Evolutionary conservation across 768 basidiomycete species (phyloP), one percentile per base, ranked within the genome.

Genomic region (Xerocomus spinulosus): DNA sequence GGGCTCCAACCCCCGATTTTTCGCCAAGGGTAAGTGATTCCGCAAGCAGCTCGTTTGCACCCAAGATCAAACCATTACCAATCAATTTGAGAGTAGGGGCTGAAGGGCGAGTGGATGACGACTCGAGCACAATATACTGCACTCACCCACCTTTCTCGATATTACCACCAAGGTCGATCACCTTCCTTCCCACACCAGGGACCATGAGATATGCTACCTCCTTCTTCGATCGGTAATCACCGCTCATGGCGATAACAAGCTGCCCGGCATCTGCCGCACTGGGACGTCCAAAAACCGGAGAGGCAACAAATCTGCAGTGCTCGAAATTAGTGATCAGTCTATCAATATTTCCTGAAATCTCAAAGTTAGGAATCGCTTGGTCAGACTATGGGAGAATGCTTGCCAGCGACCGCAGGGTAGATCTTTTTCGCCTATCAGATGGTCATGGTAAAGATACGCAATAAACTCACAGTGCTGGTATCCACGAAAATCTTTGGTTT

Each of bases 21-120:
- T 91, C 87, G 4, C 85, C 84, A 9, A 94, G 78, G 1, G 92
- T 93, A 59, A 87, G 82, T n/a, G 79, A 73, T 68, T 94, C 92
- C 0, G 85, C 82, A 12, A 94, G 71, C 9, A 93, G 69, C 61
- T 93, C 92, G 34, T 92, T 71, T 23, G 74, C 72, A n/a, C 86
- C 84, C 33, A 90, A 68, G 46, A 91, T 81, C 67, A 91, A 68
- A 1, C 85, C 81, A 57, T 92, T 92, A 15, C 85, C 89, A 40
- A 91, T 79, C 8, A 92, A 70, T 65, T 92, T 92, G 69, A 83
- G 77, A 9, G 79, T 81, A 5, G 80, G 76, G 13, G 84, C 84
- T 85, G 44, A 47, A 51, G 25, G 30, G 10, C 14, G 28, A 33
- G 26, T 25, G 34, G 18, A 24, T 51, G 40, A 36, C 18, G 24